A percentile compares a stretch with the other conserved stretches of the same genome.
phyloP scores from a whole-genome alignment of 2,329 filamentous ascomycete species.

The Claviceps sp. region DNA sequence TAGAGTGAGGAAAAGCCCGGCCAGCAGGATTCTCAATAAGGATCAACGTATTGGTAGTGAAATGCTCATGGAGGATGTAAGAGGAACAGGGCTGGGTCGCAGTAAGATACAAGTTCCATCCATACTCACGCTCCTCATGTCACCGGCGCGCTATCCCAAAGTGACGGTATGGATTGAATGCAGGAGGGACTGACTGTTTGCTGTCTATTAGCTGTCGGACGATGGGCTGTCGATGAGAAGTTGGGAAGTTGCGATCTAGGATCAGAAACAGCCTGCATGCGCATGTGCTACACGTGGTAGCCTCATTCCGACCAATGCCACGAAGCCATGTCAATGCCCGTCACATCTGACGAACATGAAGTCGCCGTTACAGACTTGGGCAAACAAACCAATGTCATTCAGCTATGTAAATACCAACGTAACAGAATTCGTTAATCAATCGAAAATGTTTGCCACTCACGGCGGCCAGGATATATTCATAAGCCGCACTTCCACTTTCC shows the following conservation, averaged over 20 bases:
- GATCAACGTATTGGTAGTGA: background rate
- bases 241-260: constrained; percentile 1
- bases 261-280: constrained; percentile 4
- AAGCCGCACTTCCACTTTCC: background rate
- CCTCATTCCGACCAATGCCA: background rate
- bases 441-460: background rate
- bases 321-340: background rate
- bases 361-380: background rate
- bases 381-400: background rate
- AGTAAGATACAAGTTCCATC: background rate
- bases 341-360: background rate
- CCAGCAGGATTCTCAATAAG: constrained; percentile 6
- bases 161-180: constrained; percentile 3
- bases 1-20: constrained; percentile 1
- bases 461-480: background rate
- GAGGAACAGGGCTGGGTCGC: background rate
- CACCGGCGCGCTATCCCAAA: background rate
- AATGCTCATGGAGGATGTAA: background rate
- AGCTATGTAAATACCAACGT: background rate
- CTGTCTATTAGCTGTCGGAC: background rate
- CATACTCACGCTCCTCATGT: background rate
- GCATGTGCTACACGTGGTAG: background rate
- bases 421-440: constrained; percentile 1
- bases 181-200: constrained; percentile 6
- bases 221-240: background rate